A percentile compares a stretch with the other conserved stretches of the same genome.
Conservation (phyloP, 129 eudicot species). For the Mikania micrantha region DNA sequence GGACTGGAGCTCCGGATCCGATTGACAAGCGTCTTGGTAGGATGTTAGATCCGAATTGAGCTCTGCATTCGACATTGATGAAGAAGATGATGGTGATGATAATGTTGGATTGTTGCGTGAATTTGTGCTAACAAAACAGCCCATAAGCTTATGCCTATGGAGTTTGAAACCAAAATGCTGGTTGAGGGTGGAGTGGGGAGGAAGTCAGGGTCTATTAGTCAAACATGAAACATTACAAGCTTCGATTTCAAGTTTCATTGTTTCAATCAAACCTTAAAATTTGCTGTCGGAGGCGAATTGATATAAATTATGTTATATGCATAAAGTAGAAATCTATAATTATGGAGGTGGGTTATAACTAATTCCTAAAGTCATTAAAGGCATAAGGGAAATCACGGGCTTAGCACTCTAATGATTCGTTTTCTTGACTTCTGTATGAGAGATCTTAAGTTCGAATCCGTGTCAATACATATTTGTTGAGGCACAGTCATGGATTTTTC, state of each 20-base stretch:
- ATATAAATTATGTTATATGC: no score
- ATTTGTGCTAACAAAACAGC: constrained; percentile 17
- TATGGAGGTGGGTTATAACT: no score
- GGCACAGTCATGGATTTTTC: no score
- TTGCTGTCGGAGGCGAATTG: neutral
- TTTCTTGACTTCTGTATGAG: no score
- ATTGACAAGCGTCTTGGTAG: constrained; percentile 53
- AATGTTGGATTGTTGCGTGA: constrained; percentile 2
- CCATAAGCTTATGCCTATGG: constrained; percentile 7
- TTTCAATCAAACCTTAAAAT: neutral
- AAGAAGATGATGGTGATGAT: constrained; percentile 12
- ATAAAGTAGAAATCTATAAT: no score
- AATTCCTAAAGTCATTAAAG: no score
- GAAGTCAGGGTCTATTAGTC: neutral
- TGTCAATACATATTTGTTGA: no score
- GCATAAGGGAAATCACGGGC: no score
- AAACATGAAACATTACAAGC: neutral
- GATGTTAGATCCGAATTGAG: constrained; percentile 48
- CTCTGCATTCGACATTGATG: constrained; percentile 12
- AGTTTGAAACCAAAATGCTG: neutral
- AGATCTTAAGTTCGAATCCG: no score
- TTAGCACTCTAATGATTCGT: no score
- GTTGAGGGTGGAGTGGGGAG: neutral
- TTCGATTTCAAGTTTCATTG: neutral
- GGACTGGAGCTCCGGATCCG: constrained; percentile 55